phyloP scores from a whole-genome alignment of 1,284 basidiomycete genomes.

The Thecaphora thlaspeos region DNA sequence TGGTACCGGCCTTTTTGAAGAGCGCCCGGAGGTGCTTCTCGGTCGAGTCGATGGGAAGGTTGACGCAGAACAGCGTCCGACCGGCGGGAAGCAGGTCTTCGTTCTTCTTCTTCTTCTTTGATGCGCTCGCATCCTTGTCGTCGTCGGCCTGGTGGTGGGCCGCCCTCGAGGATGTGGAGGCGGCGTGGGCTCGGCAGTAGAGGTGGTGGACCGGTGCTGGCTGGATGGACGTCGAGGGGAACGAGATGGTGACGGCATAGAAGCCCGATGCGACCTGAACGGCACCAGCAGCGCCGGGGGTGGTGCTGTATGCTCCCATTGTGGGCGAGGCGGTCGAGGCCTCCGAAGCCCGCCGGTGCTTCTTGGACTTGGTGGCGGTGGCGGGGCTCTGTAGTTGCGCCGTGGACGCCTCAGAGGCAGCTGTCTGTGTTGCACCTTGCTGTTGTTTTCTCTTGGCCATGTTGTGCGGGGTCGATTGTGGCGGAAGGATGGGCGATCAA shows the following conservation, averaged over 20 bases:
- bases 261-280: background rate
- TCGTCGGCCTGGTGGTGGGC: background rate
- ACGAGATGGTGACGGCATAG: background rate
- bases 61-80: slow-evolving; percentile 52
- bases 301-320: too few species aligned
- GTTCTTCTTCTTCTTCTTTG: background rate
- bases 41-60: slow-evolving; percentile 49
- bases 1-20: slow-evolving; percentile 41
- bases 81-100: slow-evolving; percentile 18
- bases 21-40: slow-evolving; percentile 36
- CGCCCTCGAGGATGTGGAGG: background rate
- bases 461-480: too few species aligned
- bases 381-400: too few species aligned
- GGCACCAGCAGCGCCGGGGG: too few species aligned
- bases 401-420: too few species aligned
- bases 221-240: background rate
- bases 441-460: too few species aligned
- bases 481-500: too few species aligned
- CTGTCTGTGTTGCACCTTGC: too few species aligned
- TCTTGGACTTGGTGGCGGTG: too few species aligned
- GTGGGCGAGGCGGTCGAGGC: too few species aligned
- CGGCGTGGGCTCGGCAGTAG: background rate
- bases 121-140: background rate
- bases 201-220: background rate
- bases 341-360: too few species aligned